Conservation (phyloP, 2,329 filamentous ascomycete species). For the Alternaria sp. region DNA sequence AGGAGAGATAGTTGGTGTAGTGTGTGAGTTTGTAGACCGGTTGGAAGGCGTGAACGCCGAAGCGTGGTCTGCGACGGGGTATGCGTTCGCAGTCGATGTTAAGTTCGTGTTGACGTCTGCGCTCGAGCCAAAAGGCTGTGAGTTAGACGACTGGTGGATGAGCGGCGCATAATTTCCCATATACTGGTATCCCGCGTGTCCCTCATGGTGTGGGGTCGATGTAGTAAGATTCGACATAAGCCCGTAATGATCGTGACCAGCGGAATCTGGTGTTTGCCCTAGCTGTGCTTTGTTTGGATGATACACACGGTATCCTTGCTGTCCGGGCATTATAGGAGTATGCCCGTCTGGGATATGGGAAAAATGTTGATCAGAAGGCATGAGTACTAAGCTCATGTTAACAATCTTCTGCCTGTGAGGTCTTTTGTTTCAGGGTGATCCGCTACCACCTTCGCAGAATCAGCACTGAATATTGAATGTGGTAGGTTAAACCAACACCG, state of each 20-base stretch:
- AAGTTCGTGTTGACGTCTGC: background rate
- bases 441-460: conserved; percentile 1
- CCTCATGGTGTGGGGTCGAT: background rate
- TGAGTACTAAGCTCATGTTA: conserved; percentile 7
- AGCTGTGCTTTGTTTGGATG: background rate
- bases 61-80: background rate
- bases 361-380: background rate
- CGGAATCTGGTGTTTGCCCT: background rate
- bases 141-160: background rate
- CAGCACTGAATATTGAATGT: background rate
- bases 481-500: background rate
- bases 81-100: background rate
- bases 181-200: background rate
- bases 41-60: conserved; percentile 3
- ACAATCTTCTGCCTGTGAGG: background rate
- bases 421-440: background rate
- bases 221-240: background rate
- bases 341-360: background rate
- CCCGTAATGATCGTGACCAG: background rate
- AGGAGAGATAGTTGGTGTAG: background rate
- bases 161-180: background rate
- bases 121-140: background rate
- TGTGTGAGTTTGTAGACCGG: background rate
- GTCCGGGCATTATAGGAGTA: background rate
- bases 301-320: background rate